Evolutionary conservation across 2,329 filamentous ascomycete genomes (phyloP), one percentile per base, ranked within the genome.

Genomic region (Clonostachys rhizophaga): DNA sequence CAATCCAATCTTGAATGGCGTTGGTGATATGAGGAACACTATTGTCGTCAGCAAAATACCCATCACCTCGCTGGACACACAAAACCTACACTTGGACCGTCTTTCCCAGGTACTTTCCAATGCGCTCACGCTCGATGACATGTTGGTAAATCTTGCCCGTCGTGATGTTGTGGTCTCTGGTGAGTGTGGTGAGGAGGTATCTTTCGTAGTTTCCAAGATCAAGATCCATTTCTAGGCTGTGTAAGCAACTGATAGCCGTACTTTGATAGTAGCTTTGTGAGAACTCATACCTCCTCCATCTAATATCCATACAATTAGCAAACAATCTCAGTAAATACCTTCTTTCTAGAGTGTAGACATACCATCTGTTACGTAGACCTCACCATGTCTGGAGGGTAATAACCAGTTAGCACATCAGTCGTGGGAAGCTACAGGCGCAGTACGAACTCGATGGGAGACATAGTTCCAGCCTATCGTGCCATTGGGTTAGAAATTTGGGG

Each of bases 81-180:
- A 8, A 9, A 10, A 10, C 24, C 24, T 30, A 30, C 24, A 49
- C 87, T 67, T 96, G 91, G 14, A 95, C 86, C 16, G 91, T 91
- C 66, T 87, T 84, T 54, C 92, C 92, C 12, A 97, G 79, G 59
- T 96, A 97, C 63, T 94, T 85, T 47, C 80, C 79, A 39, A 68
- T 67, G 24, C 79, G 70, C 61, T 82, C 79, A 50, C 81, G 83
- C 60, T 91, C 82, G 50, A 63, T 34, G 10, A 46, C 10, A 45
- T 20, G 83, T 61, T 89, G 79, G 70, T 96, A 97, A 56, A 97
- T 90, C 74, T 97, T 96, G 62, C 94, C 94, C 6, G 92, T 96
- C 5, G 94, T 99, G 68, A 99, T 95, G 69, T 97, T 97, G 74
- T 92, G 90, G 57, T 96, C 91, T 51, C 85, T 78, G 9, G 83